Conservation (phyloP, 371 early-diverging fungal species). For the Massospora cicadina region DNA sequence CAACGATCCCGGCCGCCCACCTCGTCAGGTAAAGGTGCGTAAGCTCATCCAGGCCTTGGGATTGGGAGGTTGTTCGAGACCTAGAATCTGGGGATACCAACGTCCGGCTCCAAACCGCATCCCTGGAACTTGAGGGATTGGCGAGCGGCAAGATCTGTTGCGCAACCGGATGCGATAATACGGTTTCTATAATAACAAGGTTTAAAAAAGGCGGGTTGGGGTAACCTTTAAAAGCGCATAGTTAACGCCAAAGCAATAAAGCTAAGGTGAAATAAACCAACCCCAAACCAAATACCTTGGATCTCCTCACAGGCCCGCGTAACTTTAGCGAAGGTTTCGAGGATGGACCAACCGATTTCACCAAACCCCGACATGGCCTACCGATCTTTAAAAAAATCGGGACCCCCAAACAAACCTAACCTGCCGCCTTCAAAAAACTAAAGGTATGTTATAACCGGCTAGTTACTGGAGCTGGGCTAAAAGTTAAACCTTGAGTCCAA, state of each 20-base stretch:
- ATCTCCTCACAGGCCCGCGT: background rate
- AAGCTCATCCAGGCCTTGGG: constrained; percentile 7
- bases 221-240: background rate
- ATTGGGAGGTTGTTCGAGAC: background rate
- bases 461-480: too few species aligned
- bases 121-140: background rate
- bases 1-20: constrained; percentile 10
- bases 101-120: background rate
- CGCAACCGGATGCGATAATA: constrained; percentile 1
- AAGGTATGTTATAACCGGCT: too few species aligned
- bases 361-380: constrained; percentile 1
- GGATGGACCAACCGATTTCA: constrained; percentile 7
- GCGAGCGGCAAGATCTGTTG: constrained; percentile 3
- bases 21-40: constrained; percentile 3
- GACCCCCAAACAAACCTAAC: background rate
- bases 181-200: constrained; percentile 1
- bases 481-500: too few species aligned
- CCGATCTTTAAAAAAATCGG: background rate
- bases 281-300: background rate
- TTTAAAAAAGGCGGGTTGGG: background rate
- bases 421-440: too few species aligned
- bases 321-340: constrained; percentile 10
- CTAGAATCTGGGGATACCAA: background rate
- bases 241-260: background rate
- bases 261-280: background rate